Base-by-base conservation (phyloP, 2,329 filamentous ascomycete species). In the Fusarium euwallaceae region DNA sequence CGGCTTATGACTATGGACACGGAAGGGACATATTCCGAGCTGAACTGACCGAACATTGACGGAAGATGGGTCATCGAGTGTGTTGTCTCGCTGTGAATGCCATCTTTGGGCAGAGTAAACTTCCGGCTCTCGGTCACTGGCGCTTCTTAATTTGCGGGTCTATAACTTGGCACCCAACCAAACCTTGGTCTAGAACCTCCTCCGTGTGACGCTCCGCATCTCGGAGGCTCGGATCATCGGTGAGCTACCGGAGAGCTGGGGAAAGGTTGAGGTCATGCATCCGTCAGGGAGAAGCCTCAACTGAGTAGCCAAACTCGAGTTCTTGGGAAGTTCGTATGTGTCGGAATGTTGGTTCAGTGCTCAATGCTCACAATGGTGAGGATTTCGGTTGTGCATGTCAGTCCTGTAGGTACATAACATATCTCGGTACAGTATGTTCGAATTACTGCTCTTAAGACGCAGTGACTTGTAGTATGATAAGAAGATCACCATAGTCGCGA, bases 261-360 rank as follows among this genome's bases (percentile, higher is more conserved):
- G n/a, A 34, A 34, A 32, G 53, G 20, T 22, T 56, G 53, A 56
- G 53, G 53, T 56, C 53, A 56, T 56, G n/a, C 29, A 56, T 56
- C 53, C 53, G 53, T 56, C 53, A 56, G 29, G 53, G 53, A 56
- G 53, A 56, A 56, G 53, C 53, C 53, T 56, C 53, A 56, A 56
- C 53, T 56, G 53, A 56, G 29, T 34, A 56, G 53, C n/a, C 8
- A 56, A 56, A 56, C 53, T 56, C n/a, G 53, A 56, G 29, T 22
- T 22, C 12, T 36, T 36, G 29, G n/a, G 16, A 56, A 22, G 29
- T 6, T 36, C 7, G 27, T n/a, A 34, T 36, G 53, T 20, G 29
- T 22, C 20, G n/a, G n/a, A 7, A 56, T n/a, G 11, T 20, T 53
- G 24, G 5, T 27, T 11, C 24, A 32, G 48, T 56, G 53, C 22